A percentile compares a stretch with the other conserved stretches of the same genome.
phyloP scores from a whole-genome alignment of 2,329 filamentous ascomycete species.

The Aspergillus transmontanensis region DNA sequence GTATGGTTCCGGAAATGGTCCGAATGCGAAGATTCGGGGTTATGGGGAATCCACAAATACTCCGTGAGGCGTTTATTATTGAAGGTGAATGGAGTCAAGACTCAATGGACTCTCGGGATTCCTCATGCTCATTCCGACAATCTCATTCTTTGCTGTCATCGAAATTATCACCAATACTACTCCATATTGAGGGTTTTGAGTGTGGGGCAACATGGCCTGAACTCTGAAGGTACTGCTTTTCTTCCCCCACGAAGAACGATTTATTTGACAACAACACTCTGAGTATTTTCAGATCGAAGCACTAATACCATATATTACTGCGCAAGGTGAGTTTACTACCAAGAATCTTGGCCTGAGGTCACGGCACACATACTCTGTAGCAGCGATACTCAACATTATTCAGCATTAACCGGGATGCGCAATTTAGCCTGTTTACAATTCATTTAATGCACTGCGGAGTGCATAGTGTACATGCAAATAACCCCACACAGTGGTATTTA shows the following conservation, averaged over 20 bases:
- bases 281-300: background rate
- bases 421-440: background rate
- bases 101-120: background rate
- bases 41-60: background rate
- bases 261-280: background rate
- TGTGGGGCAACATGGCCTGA: background rate
- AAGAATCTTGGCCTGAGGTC: background rate
- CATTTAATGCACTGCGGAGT: background rate
- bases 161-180: background rate
- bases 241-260: background rate
- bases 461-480: background rate
- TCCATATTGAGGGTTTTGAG: background rate
- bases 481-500: background rate
- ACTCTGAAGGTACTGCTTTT: background rate
- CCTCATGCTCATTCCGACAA: background rate
- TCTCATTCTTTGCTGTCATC: background rate
- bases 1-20: conserved; percentile 2
- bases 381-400: background rate
- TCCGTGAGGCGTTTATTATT: background rate
- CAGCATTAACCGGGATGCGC: background rate
- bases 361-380: background rate
- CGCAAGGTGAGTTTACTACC: background rate
- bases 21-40: conserved; percentile 4
- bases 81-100: background rate
- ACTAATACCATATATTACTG: background rate